Evolutionary conservation across 768 basidiomycete genomes (phyloP).

Genomic region (Albatrellus ellisii): DNA sequence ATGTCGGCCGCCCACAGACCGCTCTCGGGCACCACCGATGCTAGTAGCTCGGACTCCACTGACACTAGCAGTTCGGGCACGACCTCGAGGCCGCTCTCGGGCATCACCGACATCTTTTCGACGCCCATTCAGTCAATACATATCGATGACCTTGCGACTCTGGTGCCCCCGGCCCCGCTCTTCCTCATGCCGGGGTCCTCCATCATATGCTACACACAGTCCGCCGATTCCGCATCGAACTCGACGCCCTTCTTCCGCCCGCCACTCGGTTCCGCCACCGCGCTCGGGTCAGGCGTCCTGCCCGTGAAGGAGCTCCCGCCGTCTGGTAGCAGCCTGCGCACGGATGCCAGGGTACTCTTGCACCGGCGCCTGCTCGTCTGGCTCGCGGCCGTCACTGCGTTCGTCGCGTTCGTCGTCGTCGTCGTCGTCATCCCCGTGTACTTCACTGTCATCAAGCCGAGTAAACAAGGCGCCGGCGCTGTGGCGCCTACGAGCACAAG

Average conservation of each 20-base stretch:
- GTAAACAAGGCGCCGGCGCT: background rate
- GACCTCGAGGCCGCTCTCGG: conserved; percentile 9
- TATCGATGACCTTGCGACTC: background rate
- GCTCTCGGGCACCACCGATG: no score
- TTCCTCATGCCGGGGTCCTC: conserved; percentile 1
- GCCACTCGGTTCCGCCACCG: background rate
- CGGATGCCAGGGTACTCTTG: background rate
- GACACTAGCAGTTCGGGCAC: no score
- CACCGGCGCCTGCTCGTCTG: background rate
- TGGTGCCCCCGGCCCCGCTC: conserved; percentile 3
- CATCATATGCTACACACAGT: background rate
- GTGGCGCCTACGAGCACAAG: background rate
- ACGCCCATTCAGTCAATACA: conserved; percentile 5
- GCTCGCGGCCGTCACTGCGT: background rate
- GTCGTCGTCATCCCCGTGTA: conserved; percentile 7
- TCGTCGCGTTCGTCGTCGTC: conserved; percentile 2
- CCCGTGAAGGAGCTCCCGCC: no score
- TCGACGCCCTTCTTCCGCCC: background rate
- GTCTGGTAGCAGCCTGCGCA: no score
- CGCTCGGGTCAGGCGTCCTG: background rate
- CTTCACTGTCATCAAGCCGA: conserved; percentile 3
- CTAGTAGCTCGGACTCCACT: no score
- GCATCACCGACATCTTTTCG: conserved; percentile 2
- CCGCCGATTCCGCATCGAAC: conserved; percentile 2
- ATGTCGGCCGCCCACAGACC: no score